Base-by-base conservation (phyloP, 345 rosid species). In the Sonneratia alba region DNA sequence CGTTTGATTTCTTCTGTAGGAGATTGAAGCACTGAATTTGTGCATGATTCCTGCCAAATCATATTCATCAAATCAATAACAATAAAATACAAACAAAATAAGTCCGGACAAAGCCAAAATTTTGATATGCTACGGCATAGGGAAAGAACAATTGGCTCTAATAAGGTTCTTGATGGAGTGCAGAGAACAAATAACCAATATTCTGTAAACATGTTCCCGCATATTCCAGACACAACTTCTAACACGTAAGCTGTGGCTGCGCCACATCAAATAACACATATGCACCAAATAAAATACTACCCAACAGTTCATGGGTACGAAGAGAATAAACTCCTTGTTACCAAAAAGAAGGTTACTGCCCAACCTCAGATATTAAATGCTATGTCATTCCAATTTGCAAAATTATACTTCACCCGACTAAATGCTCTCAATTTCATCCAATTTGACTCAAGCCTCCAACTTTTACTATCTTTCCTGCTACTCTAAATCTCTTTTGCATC, bases 21-120 rank as follows among this genome's bases (percentile, higher is more conserved):
- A 24, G 78, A 71, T 76, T 68, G 77, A 67, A 77, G 83, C 66
- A 65, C 74, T 67, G 83, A 64, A 69, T 83, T 82, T 74, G 80
- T 84, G 81, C 74, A 77, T 40, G 76, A 67, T 66, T 78, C 91
- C 99, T 95, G 87, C 78, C 70, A 72, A 77, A 22, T 48, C 66
- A 67, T 48, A 66, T 73, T 36, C 67, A 57, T 49, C 66, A 55
- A 34, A 43, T 55, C 76, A 67, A 21, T n/a, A 57, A 47, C 13
- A 18, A 63, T 15, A 1, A 70, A 66, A 3, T 34, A 32, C 3
- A 53, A 53, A 74, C 65, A 36, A 73, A 27, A 76, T 59, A 74
- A n/a, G 63, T 57, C n/a, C n/a, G 32, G 34, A 7, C 63, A 57
- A 75, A 45, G 37, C 21, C 34, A 19, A 42, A 67, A 49, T 53